Conservation (phyloP, 352 stramenopile genomes). For the Chloridella minuta region DNA sequence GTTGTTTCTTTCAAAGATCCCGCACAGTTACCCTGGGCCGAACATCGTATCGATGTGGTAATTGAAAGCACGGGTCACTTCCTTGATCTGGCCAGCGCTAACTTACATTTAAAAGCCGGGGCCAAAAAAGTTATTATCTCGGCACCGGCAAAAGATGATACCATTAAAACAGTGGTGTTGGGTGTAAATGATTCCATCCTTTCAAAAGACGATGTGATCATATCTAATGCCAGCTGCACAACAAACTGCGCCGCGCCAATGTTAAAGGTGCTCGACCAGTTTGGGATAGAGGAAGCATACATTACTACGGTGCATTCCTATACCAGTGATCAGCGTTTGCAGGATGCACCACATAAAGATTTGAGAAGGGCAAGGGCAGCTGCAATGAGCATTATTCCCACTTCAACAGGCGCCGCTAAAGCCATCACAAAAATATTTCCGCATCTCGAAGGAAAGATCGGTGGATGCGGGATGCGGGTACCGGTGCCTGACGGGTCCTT, state of each 20-base stretch:
- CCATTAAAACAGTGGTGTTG: constrained; percentile 62
- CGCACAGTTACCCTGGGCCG: not conserved
- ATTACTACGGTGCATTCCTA: constrained; percentile 96
- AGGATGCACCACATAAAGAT: constrained; percentile 67
- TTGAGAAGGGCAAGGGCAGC: constrained; percentile 53
- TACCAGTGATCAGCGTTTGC: constrained; percentile 60
- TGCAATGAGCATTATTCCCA: constrained; percentile 54
- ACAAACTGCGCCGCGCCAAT: constrained; percentile 69
- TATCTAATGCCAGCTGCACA: constrained; percentile 37
- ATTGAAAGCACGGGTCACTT: not conserved
- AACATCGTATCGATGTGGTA: not conserved
- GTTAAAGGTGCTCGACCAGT: constrained; percentile 88
- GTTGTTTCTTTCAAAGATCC: not conserved
- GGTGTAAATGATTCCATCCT: constrained; percentile 47
- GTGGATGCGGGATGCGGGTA: constrained; percentile 60
- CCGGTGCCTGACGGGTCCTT: constrained; percentile 61
- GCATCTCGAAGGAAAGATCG: constrained; percentile 51
- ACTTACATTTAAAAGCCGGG: constrained; percentile 42
- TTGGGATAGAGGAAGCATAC: constrained; percentile 77
- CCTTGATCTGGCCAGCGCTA: constrained; percentile 25
- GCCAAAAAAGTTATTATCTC: constrained; percentile 82
- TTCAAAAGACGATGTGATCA: constrained; percentile 36
- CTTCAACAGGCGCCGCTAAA: constrained; percentile 66
- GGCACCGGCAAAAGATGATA: constrained; percentile 44
- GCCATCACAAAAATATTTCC: constrained; percentile 92